Evolutionary conservation across 805 yeast genomes (phyloP).

Genomic region (Candida ovalis): DNA sequence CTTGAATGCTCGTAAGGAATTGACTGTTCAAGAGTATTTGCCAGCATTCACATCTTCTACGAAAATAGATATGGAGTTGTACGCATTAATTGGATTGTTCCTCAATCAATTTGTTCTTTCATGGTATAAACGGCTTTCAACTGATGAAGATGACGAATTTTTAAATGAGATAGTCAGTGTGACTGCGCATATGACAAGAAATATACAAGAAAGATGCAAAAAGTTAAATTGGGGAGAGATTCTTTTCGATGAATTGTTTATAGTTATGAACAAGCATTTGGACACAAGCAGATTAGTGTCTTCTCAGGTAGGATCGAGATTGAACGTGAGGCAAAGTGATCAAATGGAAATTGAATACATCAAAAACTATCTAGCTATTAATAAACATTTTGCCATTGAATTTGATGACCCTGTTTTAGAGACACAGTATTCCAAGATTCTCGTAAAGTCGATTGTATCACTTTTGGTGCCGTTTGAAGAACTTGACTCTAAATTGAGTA

Average conservation of each 20-base stretch:
- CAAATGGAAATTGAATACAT: conserved; percentile 11
- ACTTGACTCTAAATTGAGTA: conserved; percentile 35
- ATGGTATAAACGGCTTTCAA: conserved; percentile 41
- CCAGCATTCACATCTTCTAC: conserved; percentile 39
- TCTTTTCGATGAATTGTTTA: conserved; percentile 43
- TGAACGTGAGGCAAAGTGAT: conserved; percentile 2
- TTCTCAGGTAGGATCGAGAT: conserved; percentile 14
- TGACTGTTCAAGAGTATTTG: conserved; percentile 20
- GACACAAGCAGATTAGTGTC: conserved; percentile 8
- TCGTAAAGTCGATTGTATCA: conserved; percentile 34
- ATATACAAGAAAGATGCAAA: conserved; percentile 33
- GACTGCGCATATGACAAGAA: conserved; percentile 37
- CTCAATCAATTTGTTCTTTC: conserved; percentile 42
- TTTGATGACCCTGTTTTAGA: conserved; percentile 17
- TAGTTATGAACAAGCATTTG: conserved; percentile 32
- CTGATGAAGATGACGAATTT: conserved; percentile 38
- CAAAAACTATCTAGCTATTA: conserved; percentile 11
- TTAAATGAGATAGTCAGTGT: conserved; percentile 36
- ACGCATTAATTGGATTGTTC: conserved; percentile 43
- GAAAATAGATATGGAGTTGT: conserved; percentile 41
- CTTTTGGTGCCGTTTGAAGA: conserved; percentile 40
- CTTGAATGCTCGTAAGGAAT: background rate
- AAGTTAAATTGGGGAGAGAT: conserved; percentile 33
- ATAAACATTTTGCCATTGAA: conserved; percentile 23
- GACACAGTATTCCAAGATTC: conserved; percentile 32